Conservation (phyloP, 768 basidiomycete species). For the Hericium alpestre region DNA sequence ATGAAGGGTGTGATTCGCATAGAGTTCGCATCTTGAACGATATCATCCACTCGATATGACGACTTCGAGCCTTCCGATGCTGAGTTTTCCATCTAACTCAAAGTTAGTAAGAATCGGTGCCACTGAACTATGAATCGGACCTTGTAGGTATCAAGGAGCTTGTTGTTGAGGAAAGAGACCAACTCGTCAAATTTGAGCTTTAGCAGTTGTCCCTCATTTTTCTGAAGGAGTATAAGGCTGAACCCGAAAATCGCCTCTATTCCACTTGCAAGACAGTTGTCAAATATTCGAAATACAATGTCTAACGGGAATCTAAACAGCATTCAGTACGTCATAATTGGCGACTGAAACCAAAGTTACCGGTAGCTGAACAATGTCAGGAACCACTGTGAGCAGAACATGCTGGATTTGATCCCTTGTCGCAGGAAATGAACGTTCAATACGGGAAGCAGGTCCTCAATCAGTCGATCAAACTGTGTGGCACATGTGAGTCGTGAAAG, state of each 20-base stretch:
- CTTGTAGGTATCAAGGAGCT: constrained; percentile 77
- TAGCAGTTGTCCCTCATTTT: constrained; percentile 75
- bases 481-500: constrained; percentile 2
- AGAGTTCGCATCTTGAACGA: constrained; percentile 79
- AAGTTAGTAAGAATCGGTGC: background rate
- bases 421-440: constrained; percentile 88
- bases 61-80: constrained; percentile 1
- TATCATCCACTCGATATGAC: constrained; percentile 64
- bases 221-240: constrained; percentile 74
- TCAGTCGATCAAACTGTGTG: constrained; percentile 77
- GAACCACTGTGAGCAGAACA: constrained; percentile 99
- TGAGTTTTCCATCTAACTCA: background rate
- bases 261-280: constrained; percentile 91
- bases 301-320: constrained; percentile 75
- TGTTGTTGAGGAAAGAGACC: constrained; percentile 69
- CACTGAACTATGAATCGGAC: constrained; percentile 16
- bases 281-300: constrained; percentile 92
- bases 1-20: constrained; percentile 90
- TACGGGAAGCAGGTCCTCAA: constrained; percentile 88
- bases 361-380: constrained; percentile 94
- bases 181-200: constrained; percentile 87
- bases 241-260: constrained; percentile 97
- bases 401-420: constrained; percentile 92
- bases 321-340: background rate
- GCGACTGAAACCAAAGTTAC: constrained; percentile 27